Percentiles rank a stretch among this genome's conserved stretches.
Conservation (phyloP, 495 filamentous ascomycete genomes). For the Neurospora hispaniola region DNA sequence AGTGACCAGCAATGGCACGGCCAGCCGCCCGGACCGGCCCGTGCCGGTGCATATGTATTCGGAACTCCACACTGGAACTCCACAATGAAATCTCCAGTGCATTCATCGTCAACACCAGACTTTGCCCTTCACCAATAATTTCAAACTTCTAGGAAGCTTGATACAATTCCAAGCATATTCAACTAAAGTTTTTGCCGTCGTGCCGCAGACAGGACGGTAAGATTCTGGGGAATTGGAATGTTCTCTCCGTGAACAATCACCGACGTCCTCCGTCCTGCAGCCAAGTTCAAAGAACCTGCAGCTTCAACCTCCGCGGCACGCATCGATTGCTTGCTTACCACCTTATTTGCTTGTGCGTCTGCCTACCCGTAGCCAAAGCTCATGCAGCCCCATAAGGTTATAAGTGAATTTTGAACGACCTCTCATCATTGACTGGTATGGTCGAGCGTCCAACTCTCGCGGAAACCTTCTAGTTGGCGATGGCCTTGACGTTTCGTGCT, state of each 20-base stretch:
- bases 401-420: background rate
- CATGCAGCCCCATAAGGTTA: background rate
- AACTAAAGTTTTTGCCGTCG: background rate
- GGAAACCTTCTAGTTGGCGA: background rate
- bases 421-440: background rate
- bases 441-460: background rate
- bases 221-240: background rate
- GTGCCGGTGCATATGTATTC: background rate
- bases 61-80: background rate
- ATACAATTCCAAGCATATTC: background rate
- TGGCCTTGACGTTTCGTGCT: background rate
- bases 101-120: background rate
- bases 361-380: background rate
- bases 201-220: background rate
- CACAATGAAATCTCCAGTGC: too few species aligned
- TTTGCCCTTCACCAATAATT: background rate
- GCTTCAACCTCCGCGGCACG: background rate
- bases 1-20: background rate
- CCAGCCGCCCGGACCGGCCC: background rate
- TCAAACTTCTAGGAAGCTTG: background rate
- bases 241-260: background rate
- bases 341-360: background rate
- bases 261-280: background rate
- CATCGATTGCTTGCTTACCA: background rate
- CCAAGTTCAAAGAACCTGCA: background rate